Conservation (phyloP, 31 red algal species). For the Porphyra umbilicalis region DNA sequence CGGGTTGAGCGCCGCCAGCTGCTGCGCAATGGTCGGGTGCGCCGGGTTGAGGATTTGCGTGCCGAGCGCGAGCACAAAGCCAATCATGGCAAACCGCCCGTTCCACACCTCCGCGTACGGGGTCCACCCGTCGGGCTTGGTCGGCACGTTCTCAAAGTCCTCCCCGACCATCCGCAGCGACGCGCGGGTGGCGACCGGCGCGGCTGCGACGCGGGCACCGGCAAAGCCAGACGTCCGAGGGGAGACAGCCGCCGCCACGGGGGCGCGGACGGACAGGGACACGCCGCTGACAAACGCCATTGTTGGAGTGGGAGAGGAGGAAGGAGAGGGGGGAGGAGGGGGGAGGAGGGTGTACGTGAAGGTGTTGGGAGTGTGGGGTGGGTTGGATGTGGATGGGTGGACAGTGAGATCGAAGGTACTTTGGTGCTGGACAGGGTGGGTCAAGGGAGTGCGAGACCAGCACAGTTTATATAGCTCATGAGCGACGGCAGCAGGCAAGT, state of each 20-base stretch:
- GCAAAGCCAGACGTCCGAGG: constrained; percentile 9
- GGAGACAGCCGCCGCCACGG: background rate
- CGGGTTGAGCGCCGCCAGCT: constrained; percentile 13
- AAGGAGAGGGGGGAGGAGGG: constrained; percentile 1
- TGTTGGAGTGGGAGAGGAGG: constrained; percentile 3
- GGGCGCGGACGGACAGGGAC: constrained; percentile 21
- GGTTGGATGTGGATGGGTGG: background rate
- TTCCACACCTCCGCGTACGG: constrained; percentile 5
- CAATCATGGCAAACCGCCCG: constrained; percentile 7
- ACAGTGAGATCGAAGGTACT: background rate
- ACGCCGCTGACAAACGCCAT: constrained; percentile 46
- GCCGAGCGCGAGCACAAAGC: background rate
- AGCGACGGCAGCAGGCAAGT: constrained; percentile 10
- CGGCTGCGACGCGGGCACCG: background rate
- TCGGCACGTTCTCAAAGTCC: constrained; percentile 10
- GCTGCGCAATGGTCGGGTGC: constrained; percentile 11
- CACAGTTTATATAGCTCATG: constrained; percentile 10
- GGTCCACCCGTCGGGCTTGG: constrained; percentile 40
- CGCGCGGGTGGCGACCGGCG: constrained; percentile 8
- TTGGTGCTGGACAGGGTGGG: too few relatives aligned
- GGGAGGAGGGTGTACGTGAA: background rate
- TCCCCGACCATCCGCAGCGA: constrained; percentile 35
- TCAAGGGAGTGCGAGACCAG: too few relatives aligned
- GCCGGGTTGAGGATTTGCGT: constrained; percentile 3
- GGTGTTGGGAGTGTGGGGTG: background rate